Conservation (phyloP, 345 rosid species). For the Rhizophora mangle region DNA sequence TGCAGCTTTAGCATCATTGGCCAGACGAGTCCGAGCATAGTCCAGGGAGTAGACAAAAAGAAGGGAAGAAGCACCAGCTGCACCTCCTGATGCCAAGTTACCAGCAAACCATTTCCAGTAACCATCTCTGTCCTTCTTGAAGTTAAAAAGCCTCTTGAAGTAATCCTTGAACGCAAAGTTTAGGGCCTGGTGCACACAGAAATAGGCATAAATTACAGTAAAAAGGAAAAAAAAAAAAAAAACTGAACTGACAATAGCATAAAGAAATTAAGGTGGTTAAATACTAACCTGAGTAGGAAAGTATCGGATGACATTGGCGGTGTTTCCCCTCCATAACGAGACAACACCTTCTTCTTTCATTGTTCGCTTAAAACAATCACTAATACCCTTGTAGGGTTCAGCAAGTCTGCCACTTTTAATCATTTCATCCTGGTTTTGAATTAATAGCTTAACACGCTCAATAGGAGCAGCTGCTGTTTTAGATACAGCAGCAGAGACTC, state of each 20-base stretch:
- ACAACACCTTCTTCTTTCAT: slow-evolving; percentile 21
- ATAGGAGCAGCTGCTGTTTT: slow-evolving; percentile 40
- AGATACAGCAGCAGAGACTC: slow-evolving; percentile 38
- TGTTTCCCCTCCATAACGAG: slow-evolving; percentile 35
- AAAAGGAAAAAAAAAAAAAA: neutral
- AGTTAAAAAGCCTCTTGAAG: slow-evolving; percentile 42
- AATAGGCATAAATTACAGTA: neutral
- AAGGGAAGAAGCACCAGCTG: slow-evolving; percentile 31
- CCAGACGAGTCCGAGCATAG: slow-evolving; percentile 29
- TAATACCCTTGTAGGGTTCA: slow-evolving; percentile 35
- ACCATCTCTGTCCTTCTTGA: slow-evolving; percentile 35
- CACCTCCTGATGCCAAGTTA: slow-evolving; percentile 31
- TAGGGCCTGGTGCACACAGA: slow-evolving; percentile 21
- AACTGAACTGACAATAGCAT: neutral
- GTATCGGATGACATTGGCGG: slow-evolving; percentile 38
- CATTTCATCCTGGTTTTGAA: slow-evolving; percentile 40
- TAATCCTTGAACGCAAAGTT: slow-evolving; percentile 44
- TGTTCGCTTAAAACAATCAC: slow-evolving; percentile 32
- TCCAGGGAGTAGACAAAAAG: slow-evolving; percentile 29
- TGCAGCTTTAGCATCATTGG: slow-evolving; percentile 30
- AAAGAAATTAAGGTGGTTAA: neutral
- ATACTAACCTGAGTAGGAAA: slow-evolving; percentile 33
- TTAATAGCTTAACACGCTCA: slow-evolving; percentile 35
- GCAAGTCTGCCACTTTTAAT: slow-evolving; percentile 32
- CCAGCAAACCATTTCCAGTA: slow-evolving; percentile 35